phyloP scores from a whole-genome alignment of 1,284 basidiomycete species.

The Prillingera fragicola region DNA sequence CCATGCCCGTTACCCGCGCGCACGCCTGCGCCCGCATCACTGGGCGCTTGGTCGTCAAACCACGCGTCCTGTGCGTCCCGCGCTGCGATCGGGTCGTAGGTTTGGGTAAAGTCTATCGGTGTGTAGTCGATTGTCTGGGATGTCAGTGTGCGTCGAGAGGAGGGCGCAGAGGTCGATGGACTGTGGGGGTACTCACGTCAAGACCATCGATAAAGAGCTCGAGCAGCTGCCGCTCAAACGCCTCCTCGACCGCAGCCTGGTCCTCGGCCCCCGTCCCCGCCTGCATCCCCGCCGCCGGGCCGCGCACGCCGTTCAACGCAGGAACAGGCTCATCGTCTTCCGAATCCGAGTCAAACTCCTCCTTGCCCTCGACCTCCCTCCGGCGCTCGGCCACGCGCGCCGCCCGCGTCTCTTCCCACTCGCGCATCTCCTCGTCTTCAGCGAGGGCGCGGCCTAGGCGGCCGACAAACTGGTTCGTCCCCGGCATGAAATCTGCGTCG shows the following conservation, averaged over 20 bases:
- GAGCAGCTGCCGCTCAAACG: slow-evolving; percentile 39
- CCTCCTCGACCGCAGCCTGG: slow-evolving; percentile 29
- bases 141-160: no score
- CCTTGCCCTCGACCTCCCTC: slow-evolving; percentile 28
- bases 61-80: slow-evolving; percentile 42
- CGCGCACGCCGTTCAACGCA: not conserved
- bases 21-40: slow-evolving; percentile 8
- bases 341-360: slow-evolving; percentile 38
- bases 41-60: slow-evolving; percentile 45
- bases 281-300: not conserved
- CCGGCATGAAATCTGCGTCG: slow-evolving; percentile 26
- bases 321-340: slow-evolving; percentile 10
- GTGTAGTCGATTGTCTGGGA: slow-evolving; percentile 41
- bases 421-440: slow-evolving; percentile 42
- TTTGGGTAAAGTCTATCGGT: slow-evolving; percentile 39
- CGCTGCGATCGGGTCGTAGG: slow-evolving; percentile 31
- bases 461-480: slow-evolving; percentile 33
- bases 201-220: slow-evolving; percentile 47
- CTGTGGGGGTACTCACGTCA: slow-evolving; percentile 48
- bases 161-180: not conserved
- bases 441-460: slow-evolving; percentile 41
- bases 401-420: slow-evolving; percentile 31
- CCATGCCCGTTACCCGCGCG: slow-evolving; percentile 4
- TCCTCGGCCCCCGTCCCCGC: slow-evolving; percentile 19
- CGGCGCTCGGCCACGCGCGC: slow-evolving; percentile 34